phyloP scores from a whole-genome alignment of 2,329 filamentous ascomycete genomes.

The Fusarium mangiferae region DNA sequence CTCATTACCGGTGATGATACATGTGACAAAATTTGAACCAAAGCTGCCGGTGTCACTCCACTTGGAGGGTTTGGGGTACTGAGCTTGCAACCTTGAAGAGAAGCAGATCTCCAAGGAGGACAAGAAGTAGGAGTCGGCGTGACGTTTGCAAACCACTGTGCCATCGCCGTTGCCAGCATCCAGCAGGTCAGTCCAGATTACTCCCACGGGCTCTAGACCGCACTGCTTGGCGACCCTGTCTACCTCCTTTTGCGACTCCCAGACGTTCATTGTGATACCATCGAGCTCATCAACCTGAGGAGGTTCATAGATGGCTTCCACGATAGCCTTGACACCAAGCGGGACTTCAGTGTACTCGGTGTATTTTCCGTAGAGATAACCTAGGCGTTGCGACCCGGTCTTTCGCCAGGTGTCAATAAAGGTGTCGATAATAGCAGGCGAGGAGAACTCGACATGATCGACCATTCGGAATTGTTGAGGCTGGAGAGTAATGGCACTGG shows the following conservation, averaged over 20 bases:
- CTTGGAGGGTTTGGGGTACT: slow-evolving; percentile 89
- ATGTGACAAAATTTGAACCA: slow-evolving; percentile 97
- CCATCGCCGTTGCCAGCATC: slow-evolving; percentile 85
- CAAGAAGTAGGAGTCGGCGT: slow-evolving; percentile 93
- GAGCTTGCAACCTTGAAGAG: slow-evolving; percentile 86
- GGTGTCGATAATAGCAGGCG: slow-evolving; percentile 84
- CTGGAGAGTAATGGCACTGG: slow-evolving; percentile 94
- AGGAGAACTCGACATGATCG: slow-evolving; percentile 96
- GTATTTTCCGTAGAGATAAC: slow-evolving; percentile 91
- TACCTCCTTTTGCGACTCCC: slow-evolving; percentile 85
- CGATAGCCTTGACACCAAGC: slow-evolving; percentile 91
- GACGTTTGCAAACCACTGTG: slow-evolving; percentile 91
- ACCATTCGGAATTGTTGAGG: slow-evolving; percentile 96
- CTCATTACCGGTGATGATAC: slow-evolving; percentile 92
- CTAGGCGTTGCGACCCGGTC: slow-evolving; percentile 84
- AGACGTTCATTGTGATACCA: slow-evolving; percentile 84
- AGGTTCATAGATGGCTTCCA: slow-evolving; percentile 97
- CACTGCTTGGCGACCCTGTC: slow-evolving; percentile 84
- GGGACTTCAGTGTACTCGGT: slow-evolving; percentile 93
- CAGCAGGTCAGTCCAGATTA: slow-evolving; percentile 93
- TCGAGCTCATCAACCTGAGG: slow-evolving; percentile 91
- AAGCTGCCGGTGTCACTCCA: slow-evolving; percentile 97
- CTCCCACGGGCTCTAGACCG: slow-evolving; percentile 87
- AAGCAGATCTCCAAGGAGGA: slow-evolving; percentile 93
- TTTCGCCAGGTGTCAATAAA: slow-evolving; percentile 92